A percentile compares a stretch with the other conserved stretches of the same genome.
Conservation (phyloP, 2,329 filamentous ascomycete genomes). For the Xenoacremonium recifei region DNA sequence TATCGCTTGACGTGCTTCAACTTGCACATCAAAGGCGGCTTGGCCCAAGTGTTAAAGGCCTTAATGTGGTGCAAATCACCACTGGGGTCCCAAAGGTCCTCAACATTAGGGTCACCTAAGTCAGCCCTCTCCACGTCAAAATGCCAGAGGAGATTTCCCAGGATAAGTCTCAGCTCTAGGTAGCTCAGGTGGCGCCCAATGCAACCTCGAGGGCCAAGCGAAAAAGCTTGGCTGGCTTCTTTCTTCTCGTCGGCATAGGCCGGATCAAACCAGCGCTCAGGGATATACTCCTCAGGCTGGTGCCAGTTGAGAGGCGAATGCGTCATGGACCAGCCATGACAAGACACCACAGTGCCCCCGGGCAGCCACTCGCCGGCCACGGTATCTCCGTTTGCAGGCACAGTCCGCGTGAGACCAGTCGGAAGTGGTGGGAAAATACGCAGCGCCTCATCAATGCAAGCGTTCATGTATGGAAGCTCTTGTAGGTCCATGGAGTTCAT, state of each 20-base stretch:
- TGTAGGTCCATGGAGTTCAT: constrained; percentile 34
- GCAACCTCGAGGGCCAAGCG: constrained; percentile 47
- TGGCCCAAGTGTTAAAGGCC: constrained; percentile 28
- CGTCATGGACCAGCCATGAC: constrained; percentile 36
- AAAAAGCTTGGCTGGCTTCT: constrained; percentile 47
- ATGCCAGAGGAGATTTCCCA: constrained; percentile 46
- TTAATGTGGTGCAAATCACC: constrained; percentile 19
- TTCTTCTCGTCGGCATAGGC: constrained; percentile 40
- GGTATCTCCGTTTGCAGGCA: constrained; percentile 21
- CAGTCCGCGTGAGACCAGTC: constrained; percentile 29
- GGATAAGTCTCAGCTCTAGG: constrained; percentile 48
- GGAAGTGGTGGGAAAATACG: constrained; percentile 36
- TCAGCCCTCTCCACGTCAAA: constrained; percentile 40
- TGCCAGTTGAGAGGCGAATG: constrained; percentile 42
- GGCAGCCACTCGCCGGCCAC: constrained; percentile 6
- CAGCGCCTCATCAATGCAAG: constrained; percentile 41
- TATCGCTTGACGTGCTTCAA: constrained; percentile 4
- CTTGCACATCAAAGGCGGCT: constrained; percentile 24
- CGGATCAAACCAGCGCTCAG: constrained; percentile 46
- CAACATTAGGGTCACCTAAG: constrained; percentile 15
- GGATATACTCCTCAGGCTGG: constrained; percentile 42
- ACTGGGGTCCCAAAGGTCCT: constrained; percentile 25
- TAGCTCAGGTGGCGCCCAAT: constrained; percentile 50
- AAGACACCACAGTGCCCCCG: constrained; percentile 4
- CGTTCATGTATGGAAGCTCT: constrained; percentile 37